Percentiles rank a stretch among this genome's conserved stretches.
Evolutionary conservation across 345 rosid species (phyloP).

Genomic region (Acer yangbiense): DNA sequence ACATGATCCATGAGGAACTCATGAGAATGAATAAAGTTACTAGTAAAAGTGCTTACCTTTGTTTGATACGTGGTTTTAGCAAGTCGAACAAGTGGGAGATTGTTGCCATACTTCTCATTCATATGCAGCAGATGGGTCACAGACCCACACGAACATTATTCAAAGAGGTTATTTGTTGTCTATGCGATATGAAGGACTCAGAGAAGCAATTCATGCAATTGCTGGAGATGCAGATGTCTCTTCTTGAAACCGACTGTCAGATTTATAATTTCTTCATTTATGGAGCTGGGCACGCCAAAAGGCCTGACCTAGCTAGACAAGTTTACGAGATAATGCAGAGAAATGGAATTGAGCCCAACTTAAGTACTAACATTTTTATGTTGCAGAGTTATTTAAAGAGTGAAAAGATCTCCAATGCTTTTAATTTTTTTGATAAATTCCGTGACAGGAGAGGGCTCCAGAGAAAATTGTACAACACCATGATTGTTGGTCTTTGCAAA

Average conservation of each 20-base stretch:
- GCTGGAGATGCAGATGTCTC: constrained; percentile 58
- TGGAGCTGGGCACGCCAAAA: constrained; percentile 76
- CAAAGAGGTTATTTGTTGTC: constrained; percentile 55
- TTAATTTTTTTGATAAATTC: constrained; percentile 48
- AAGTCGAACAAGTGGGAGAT: constrained; percentile 53
- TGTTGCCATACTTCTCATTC: constrained; percentile 65
- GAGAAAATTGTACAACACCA: constrained; percentile 42
- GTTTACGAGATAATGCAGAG: constrained; percentile 61
- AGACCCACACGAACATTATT: constrained; percentile 33
- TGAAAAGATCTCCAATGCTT: constrained; percentile 58
- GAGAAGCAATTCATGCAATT: constrained; percentile 43
- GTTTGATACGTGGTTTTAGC: constrained; percentile 57
- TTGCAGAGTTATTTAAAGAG: constrained; percentile 65
- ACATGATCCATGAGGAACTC: constrained; percentile 49
- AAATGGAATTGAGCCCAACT: constrained; percentile 47
- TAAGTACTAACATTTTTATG: constrained; percentile 47
- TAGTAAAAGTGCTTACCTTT: constrained; percentile 28
- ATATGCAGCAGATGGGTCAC: constrained; percentile 78
- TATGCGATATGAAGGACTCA: constrained; percentile 51
- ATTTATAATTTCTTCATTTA: constrained; percentile 59
- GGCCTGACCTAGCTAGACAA: constrained; percentile 68
- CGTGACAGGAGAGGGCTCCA: constrained; percentile 26
- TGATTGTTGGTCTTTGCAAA: constrained; percentile 65
- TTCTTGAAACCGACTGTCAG: constrained; percentile 24
- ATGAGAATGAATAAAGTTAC: constrained; percentile 36